Evolutionary conservation across 2,329 filamentous ascomycete species (phyloP).

Genomic region (Claviceps capensis): DNA sequence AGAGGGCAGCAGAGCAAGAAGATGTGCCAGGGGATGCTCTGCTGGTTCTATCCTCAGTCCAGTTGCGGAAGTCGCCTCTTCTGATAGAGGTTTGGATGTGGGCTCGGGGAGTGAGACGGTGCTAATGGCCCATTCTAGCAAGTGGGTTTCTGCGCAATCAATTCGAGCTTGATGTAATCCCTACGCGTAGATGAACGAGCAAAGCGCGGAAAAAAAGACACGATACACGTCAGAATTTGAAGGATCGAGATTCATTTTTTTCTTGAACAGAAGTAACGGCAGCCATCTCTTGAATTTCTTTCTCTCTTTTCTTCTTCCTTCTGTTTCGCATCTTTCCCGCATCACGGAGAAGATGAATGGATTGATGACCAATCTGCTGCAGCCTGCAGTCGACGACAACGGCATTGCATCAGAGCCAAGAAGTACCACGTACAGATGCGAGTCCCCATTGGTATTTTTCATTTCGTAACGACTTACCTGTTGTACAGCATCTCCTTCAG

Average conservation of each 20-base stretch:
- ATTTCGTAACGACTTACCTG: constrained; percentile 25
- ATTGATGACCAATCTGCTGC: not conserved
- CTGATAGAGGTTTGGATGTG: constrained; percentile 5
- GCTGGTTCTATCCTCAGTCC: constrained; percentile 15
- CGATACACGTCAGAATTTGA: not conserved
- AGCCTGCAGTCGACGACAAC: not conserved
- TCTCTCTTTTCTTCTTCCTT: not conserved
- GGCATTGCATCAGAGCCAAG: not conserved
- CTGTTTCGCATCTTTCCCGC: not conserved
- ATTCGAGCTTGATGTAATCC: constrained; percentile 36
- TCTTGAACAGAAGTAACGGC: not conserved
- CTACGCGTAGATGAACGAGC: constrained; percentile 16
- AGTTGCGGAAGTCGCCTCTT: not conserved
- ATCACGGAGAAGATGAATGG: not conserved
- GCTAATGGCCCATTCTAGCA: constrained; percentile 37
- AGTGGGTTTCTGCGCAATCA: constrained; percentile 32
- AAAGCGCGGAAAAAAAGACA: not conserved
- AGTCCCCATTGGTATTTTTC: too few relatives aligned
- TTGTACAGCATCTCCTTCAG: constrained; percentile 34
- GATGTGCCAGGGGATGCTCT: constrained; percentile 31
- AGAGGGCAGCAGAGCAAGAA: constrained; percentile 40
- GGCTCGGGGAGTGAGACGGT: constrained; percentile 23
- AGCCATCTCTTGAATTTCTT: not conserved
- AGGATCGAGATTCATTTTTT: not conserved
- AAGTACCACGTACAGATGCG: not conserved